Base-by-base conservation (phyloP, 176 grass and related monocot species). In the Zizania latifolia region DNA sequence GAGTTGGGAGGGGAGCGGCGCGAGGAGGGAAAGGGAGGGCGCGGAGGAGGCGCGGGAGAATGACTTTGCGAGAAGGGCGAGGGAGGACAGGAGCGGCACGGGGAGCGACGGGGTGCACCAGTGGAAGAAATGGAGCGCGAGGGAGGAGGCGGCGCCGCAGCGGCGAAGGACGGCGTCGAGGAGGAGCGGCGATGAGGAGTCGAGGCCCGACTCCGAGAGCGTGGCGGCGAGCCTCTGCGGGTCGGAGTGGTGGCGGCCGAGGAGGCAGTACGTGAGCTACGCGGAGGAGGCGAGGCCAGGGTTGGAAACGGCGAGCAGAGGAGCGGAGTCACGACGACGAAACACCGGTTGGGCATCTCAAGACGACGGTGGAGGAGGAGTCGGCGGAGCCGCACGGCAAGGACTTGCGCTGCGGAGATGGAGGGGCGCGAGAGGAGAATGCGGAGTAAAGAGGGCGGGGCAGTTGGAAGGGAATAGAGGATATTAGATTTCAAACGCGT, bases 121-220 rank as follows among this genome's bases (percentile, higher is more conserved):
- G 65, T 85, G 86, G 84, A 84, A 90, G 85, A 81, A 86, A 71
- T 77, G 81, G 54, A 89, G 85, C 34, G 91, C 84, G 62, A 91
- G 88, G 48, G 83, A 58, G 41, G 83, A 88, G 37, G 89, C 80
- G 46, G 66, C 75, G 45, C 86, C 91, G 78, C 78, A 93, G 71
- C 90, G 90, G 62, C 57, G 76, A 35, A 93, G 81, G 17, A 91
- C 91, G 41, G 87, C 77, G 54, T 87, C 84, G 77, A 90, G 54
- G 62, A 92, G 90, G 86, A 62, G 89, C 10, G 81, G 90, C 11
- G 80, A 87, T 74, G 83, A 58, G 58, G 77, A 34, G 71, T 74
- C 74, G 62, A 93, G 77, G 62, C 87, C 86, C 72, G 87, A 82
- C 10, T 72, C 79, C 28, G 76, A 80, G 11, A 93, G 84, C 26